Base-by-base conservation (phyloP, 2,329 filamentous ascomycete genomes). In the Orbilia javanica region DNA sequence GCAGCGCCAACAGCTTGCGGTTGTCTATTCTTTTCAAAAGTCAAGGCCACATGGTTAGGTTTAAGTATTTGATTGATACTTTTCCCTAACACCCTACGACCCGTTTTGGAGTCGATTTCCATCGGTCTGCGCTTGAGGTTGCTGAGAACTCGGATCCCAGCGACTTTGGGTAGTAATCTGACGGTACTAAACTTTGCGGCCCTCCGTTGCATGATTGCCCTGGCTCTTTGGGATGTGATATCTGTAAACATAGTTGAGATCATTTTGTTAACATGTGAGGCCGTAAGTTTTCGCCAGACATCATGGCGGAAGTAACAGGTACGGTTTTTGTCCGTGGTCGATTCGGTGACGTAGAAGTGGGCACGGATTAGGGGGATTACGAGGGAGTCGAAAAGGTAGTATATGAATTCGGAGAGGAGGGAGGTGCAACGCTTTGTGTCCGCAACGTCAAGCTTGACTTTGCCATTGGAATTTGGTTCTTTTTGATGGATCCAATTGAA, bases 271-370 rank as follows among this genome's bases (percentile, higher is more conserved):
- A 97, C 86, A 0, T 91, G 89, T 5, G 94, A 92, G 81, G 94
- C 90, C 1, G 91, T 89, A 36, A 98, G 84, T 46, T 87, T 87
- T 63, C 89, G 89, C 96, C 96, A 99, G 8, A 96, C 87, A 83
- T 99, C 96, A 80, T 99, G 96, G 3, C 95, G 92, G 83, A 97
- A 98, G 84, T 93, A 99, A 84, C 97, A 97, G 0, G 98, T 85
- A 29, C 90, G 89, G 81, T 96, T 93, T 15, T 91, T 90, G 82
- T 97, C 90, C 0, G 87, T 86, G 79, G 90, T 94, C 0, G 94
- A 96, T 83, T 99, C 96, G 0, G 96, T 99, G 42, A 97, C 92
- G 82, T 98, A 95, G 82, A 99, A 99, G 82, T 96, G 94, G 79
- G 89, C 90, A 36, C 93, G 90, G 57, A 98, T 88, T 6, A 99